Evolutionary conservation across 139 green algal species (phyloP), one percentile per base, ranked within the genome.

Genomic region (Volvox reticuliferus): DNA sequence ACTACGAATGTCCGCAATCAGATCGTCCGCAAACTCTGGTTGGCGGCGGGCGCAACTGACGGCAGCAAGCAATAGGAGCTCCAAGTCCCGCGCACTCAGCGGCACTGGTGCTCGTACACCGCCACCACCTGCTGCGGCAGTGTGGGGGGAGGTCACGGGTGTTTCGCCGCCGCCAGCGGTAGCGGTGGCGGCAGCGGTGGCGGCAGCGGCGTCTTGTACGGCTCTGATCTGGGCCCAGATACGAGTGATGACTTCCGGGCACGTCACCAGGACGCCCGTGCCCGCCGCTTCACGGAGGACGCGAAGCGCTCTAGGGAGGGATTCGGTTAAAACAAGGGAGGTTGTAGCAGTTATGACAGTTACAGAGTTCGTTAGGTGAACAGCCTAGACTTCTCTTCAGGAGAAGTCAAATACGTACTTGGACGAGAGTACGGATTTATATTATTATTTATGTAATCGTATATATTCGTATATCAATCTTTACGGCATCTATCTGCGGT

Each of bases 201-300:
- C 36, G 2, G 79, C 79, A 22, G 79, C 30, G n/a, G 73, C 73
- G 13, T 44, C 30, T 19, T 80, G 73, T n/a, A n/a, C n/a, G n/a
- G n/a, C n/a, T n/a, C n/a, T n/a, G 73, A 77, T 24, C 26, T 16
- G 19, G 73, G 77, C 77, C 82, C 63, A 79, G 55, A 88, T 44
- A 65, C 32, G 63, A 2, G 12, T 26, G 50, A 78, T 33, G 19
- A 33, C 6, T 20, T 65, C 32, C 9, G 82, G 82, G 63, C 82
- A 88, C 20, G 82, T 79, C 21, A 36, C 32, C 63, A 88, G 30
- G 32, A 33, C 63, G 63, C 82, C 82, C 1, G 82, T 79, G 63
- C 14, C 19, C 18, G 63, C 19, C 5, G 20, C 82, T 20, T 26
- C 2, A 24, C 14, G 32, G 26, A 88, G 63, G 37, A 86, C 50